Base-by-base conservation (phyloP, 495 filamentous ascomycete species). In the Talaromyces adpressus region DNA sequence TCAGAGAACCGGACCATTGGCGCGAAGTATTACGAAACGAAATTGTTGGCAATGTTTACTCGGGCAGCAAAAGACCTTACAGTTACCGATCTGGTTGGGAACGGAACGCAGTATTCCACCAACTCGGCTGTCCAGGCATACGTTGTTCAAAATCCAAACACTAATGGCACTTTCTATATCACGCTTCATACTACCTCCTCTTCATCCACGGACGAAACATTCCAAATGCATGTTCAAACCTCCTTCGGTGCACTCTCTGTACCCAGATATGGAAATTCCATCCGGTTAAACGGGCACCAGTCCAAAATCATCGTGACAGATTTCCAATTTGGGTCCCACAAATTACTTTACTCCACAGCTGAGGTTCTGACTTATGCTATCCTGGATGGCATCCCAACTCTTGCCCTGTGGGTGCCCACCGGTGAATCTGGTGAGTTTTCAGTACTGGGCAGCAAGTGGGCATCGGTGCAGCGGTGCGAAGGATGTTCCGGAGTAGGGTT, bases 1-100 rank as follows among this genome's bases (percentile, higher is more conserved):
- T 79, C 79, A 3, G 85, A 87, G 61, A 80, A 81, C 62, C 78
- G 85, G n/a, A 71, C 72, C 9, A 83, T 88, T 29, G 75, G 80
- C 2, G 74, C 74, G 52, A 88, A 88, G 64, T 87, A 82, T 65
- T 77, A 81, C 60, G 84, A 87, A 69, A 86, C 82, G 7, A 88
- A 88, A 63, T 71, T 84, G 47, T 66, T 87, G 20, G 79, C 78
- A 1, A 64, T 85, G 66, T 87, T 88, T 56, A 81, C 80, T 1
- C 75, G 83, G 11, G 65, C 70, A 70, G 0, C 62, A 16, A 14
- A 41, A 41, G 36, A 41, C 14, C 36, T 41, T 14, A 41, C 36
- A 14, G 36, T 41, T 14, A 41, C 36, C 14, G 36, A 41, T 41
- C 36, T 41, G 36, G 14, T 41, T 16, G 36, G 36, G 14, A 41